Evolutionary conservation across 2,329 filamentous ascomycete genomes (phyloP).

Genomic region (Teratosphaeria pseudoeucalypti): DNA sequence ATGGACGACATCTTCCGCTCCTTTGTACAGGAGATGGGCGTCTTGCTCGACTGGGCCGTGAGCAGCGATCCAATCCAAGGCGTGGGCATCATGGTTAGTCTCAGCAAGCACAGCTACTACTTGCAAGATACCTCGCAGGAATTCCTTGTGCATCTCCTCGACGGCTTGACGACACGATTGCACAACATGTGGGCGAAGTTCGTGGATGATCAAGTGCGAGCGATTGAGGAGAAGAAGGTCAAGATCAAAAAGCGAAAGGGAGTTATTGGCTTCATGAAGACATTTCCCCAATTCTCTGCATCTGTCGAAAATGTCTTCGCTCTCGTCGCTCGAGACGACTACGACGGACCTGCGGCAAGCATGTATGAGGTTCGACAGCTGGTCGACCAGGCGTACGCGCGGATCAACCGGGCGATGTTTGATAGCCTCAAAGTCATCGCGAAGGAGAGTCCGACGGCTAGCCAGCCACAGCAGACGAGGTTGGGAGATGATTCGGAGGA

Average conservation of each 20-base stretch:
- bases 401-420: constrained; percentile 91
- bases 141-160: constrained; percentile 69
- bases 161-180: constrained; percentile 61
- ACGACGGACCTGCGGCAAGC: constrained; percentile 40
- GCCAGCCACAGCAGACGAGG: constrained; percentile 31
- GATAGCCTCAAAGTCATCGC: constrained; percentile 94
- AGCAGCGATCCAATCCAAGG: constrained; percentile 80
- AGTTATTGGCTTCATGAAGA: constrained; percentile 87
- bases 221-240: constrained; percentile 96
- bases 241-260: constrained; percentile 98
- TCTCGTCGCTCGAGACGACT: constrained; percentile 28
- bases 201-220: constrained; percentile 86
- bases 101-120: constrained; percentile 69
- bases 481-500: constrained; percentile 62
- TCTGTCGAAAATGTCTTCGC: constrained; percentile 76
- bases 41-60: constrained; percentile 73
- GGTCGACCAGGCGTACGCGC: constrained; percentile 78
- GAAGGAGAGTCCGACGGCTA: constrained; percentile 54
- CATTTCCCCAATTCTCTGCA: constrained; percentile 78
- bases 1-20: constrained; percentile 87
- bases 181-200: constrained; percentile 74
- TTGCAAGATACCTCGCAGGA: constrained; percentile 89
- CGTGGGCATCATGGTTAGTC: constrained; percentile 68
- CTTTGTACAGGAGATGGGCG: constrained; percentile 66
- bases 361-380: constrained; percentile 57